Evolutionary conservation across 352 stramenopile genomes (phyloP), one percentile per base, ranked within the genome.

Genomic region (Phytophthora parvispora): DNA sequence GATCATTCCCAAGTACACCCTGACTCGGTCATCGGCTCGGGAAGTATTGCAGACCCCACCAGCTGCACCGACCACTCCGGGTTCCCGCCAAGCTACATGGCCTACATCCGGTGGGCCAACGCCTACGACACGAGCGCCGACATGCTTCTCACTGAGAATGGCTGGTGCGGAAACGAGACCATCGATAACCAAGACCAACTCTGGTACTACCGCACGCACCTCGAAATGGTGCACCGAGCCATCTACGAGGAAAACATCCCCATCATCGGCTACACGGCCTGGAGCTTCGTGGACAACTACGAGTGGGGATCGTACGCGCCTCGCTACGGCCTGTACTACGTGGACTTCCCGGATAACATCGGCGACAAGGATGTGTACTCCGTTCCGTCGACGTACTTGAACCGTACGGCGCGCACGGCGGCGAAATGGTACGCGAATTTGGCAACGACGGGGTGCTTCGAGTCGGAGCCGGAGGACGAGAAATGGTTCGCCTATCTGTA

Each of bases 211-310:
- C 75, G 82, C 51, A 73, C 60, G 5, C 77, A 86, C 57, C 36
- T 92, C 18, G 67, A 88, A 43, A 74, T 84, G 38, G 84, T 92
- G 32, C 75, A 86, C 59, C 75, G 69, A 54, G 80, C 75, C 42
- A 81, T 86, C 58, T 67, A 65, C 12, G 63, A 87, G 16, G 74
- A 86, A 18, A 69, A 81, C 16, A 87, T 91, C 47, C 75, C 80
- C 25, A 68, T 98, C 29, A 76, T 85, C 55, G 93, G 90, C 4
- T 99, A 98, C 73, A 98, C 95, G 72, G 90, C 88, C 12, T 98
- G 94, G 94, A 93, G 79, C 51, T 67, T 73, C 36, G 50, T 74
- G 25, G 64, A 77, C 43, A 77, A 77, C 48, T 77, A 67, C 59
- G 69, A 77, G 40, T 77, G 69, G 69, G 69, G 64, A 1, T 77